These are phyloP conservation scores for Ichthyophthirius multifiliis DNA, from an alignment of 169 alveolate species.

Conservation along the genomic window DNA sequence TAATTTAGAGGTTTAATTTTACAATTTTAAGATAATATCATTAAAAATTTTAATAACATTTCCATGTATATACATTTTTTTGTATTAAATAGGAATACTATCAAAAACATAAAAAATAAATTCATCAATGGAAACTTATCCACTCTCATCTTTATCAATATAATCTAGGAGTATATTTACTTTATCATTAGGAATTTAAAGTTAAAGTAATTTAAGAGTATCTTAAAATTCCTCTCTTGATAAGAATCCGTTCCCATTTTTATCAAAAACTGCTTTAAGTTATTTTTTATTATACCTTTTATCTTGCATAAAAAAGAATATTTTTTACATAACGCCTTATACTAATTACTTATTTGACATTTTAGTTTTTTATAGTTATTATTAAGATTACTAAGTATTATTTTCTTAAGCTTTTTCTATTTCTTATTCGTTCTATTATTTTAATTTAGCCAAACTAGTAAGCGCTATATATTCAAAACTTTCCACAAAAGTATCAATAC, in stretches of 20 bases:
- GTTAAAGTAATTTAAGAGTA: background rate
- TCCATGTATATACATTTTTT: conserved; percentile 7
- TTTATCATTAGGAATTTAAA: background rate
- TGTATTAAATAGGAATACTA: background rate
- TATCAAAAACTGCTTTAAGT: conserved; percentile 4
- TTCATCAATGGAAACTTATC: background rate
- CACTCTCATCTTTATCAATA: conserved; percentile 1
- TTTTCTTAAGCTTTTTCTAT: background rate
- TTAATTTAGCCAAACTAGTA: background rate
- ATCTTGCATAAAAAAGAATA: conserved; percentile 15
- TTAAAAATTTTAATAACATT: background rate
- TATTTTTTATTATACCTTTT: conserved; percentile 9
- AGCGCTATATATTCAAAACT: conserved; percentile 10
- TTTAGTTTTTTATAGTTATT: background rate
- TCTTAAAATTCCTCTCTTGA: conserved; percentile 8
- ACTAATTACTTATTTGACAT: background rate
- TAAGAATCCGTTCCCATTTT: conserved; percentile 14
- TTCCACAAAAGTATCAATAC: background rate
- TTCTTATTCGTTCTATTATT: conserved; percentile 2
- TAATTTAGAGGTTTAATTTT: background rate
- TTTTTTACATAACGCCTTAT: conserved; percentile 7
- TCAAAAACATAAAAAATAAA: background rate
- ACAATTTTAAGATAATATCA: background rate
- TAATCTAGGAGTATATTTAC: background rate
- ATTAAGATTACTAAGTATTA: background rate